These are phyloP conservation scores for Schizophyllum commune DNA, from an alignment of 1,284 basidiomycete genomes.

Conservation along the genomic window DNA sequence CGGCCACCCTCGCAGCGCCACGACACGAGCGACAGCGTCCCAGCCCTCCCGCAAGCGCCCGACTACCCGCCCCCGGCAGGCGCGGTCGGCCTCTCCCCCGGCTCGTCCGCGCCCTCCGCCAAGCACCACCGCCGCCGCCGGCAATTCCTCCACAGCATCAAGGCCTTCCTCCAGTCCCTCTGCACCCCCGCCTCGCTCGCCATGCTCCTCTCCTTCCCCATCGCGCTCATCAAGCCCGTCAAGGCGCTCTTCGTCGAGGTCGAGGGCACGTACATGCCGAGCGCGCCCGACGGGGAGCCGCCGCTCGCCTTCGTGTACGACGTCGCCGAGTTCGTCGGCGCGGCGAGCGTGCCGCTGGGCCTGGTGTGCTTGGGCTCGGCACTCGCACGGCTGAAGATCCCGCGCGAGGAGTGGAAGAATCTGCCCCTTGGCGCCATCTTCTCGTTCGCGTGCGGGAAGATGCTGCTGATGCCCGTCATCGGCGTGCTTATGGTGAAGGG, in stretches of 20 bases:
- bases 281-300: constrained; percentile 69
- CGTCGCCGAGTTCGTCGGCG: constrained; percentile 62
- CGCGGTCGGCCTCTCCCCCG: constrained; percentile 1
- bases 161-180: constrained; percentile 34
- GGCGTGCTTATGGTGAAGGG: constrained; percentile 58
- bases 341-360: constrained; percentile 64
- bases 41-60: background rate
- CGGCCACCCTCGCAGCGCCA: background rate
- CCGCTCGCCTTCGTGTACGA: constrained; percentile 64
- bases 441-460: constrained; percentile 52
- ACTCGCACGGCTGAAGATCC: constrained; percentile 59
- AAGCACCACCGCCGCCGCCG: constrained; percentile 8
- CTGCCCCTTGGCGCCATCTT: constrained; percentile 64
- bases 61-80: constrained; percentile 1
- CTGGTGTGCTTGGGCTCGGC: constrained; percentile 70
- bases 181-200: constrained; percentile 50
- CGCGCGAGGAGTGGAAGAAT: constrained; percentile 38
- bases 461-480: constrained; percentile 63
- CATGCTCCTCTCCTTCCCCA: constrained; percentile 59
- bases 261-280: constrained; percentile 41
- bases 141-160: constrained; percentile 7
- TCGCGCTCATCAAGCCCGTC: constrained; percentile 58
- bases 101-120: constrained; percentile 2
- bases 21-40: background rate
- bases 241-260: constrained; percentile 65